phyloP scores from a whole-genome alignment of 2,329 filamentous ascomycete species.

The Colletotrichum camelliae region DNA sequence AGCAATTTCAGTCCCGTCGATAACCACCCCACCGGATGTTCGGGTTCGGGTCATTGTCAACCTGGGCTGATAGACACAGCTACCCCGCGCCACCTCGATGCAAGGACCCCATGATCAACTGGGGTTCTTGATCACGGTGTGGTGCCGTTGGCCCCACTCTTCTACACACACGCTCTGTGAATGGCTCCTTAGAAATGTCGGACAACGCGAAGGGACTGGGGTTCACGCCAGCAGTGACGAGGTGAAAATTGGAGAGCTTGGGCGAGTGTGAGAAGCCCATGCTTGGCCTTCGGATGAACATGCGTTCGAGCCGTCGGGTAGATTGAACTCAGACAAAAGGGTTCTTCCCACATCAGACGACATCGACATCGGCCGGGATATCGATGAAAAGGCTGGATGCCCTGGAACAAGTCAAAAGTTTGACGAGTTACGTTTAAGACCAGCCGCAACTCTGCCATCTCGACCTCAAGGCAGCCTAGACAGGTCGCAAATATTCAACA shows the following conservation, averaged over 20 bases:
- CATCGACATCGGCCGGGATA: neutral
- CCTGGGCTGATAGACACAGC: neutral
- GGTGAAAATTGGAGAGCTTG: neutral
- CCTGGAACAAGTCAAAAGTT: neutral
- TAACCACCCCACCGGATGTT: neutral
- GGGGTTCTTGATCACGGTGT: neutral
- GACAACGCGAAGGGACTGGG: neutral
- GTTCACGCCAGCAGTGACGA: neutral
- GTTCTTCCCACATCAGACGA: neutral
- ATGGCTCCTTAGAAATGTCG: neutral
- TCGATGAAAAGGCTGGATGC: neutral
- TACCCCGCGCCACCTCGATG: neutral
- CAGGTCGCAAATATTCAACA: neutral
- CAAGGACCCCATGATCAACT: neutral
- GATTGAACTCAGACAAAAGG: neutral
- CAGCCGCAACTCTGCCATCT: neutral
- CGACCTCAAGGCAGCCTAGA: neutral
- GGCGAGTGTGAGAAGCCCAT: neutral
- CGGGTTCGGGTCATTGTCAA: neutral
- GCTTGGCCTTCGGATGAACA: neutral
- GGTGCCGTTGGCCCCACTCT: neutral
- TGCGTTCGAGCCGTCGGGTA: neutral
- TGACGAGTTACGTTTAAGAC: neutral
- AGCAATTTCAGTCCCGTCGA: neutral
- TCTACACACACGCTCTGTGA: neutral